Evolutionary conservation across 257 asterid species (phyloP).

Genomic region (Mitragyna speciosa): DNA sequence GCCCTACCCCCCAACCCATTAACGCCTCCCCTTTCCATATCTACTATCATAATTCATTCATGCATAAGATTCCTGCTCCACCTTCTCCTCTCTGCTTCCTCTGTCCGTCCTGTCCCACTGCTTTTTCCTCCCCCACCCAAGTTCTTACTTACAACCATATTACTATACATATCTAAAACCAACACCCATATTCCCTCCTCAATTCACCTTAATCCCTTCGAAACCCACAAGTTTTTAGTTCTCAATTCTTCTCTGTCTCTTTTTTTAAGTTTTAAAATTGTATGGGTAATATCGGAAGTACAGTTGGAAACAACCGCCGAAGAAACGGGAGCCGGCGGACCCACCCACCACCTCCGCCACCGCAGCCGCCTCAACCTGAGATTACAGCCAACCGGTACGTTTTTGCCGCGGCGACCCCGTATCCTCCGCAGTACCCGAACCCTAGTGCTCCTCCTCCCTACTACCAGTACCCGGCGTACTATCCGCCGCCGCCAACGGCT

Average conservation of each 20-base stretch:
- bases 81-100: conserved; percentile 12
- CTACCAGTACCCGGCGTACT: conserved; percentile 83
- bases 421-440: conserved; percentile 71
- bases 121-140: background rate
- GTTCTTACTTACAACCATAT: background rate
- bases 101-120: background rate
- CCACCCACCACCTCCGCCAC: conserved; percentile 77
- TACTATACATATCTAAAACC: background rate
- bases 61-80: conserved; percentile 49
- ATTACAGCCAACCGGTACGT: conserved; percentile 80
- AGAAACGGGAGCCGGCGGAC: conserved; percentile 57
- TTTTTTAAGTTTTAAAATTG: background rate
- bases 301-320: conserved; percentile 62
- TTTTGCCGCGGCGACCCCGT: conserved; percentile 97
- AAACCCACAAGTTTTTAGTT: background rate
- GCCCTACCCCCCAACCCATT: conserved; percentile 15
- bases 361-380: conserved; percentile 73
- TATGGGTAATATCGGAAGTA: conserved; percentile 95
- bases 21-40: too few species aligned
- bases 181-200: background rate
- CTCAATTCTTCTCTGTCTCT: background rate
- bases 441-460: conserved; percentile 76
- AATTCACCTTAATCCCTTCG: background rate
- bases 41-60: background rate
- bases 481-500: conserved; percentile 58